Base-by-base conservation (phyloP, 164 flowering plant genomes). In the Dillenia suffruticosa region DNA sequence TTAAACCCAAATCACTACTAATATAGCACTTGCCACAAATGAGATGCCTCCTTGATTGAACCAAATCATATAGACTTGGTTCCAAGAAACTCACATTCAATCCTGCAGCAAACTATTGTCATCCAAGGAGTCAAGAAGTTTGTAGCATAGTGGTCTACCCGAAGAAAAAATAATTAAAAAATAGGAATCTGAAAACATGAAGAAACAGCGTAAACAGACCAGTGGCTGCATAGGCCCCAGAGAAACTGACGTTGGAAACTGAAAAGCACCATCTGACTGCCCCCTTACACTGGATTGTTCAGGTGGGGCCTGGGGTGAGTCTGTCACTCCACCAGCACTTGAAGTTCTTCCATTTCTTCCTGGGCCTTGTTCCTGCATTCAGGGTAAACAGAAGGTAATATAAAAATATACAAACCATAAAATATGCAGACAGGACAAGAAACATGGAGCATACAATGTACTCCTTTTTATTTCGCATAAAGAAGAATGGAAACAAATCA, bases 161-260 rank as follows among this genome's bases (percentile, higher is more conserved):
- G 7, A 32, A 32, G 40, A 32, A 32, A 32, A 32, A 4, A 32
- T 19, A 4, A 32, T 26, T 26, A 32, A 32, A 32, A 5, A 32
- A 32, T 4, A 32, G 40, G 40, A 32, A 32, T 32, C 40, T 32
- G 4, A 32, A 32, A 32, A 32, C 40, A 24, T 19, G n/a, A 63
- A 45, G 26, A 54, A 46, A 15, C 19, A 4, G 51, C 15, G n/a
- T 19, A 49, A 69, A 64, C 81, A 66, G 76, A 86, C 98, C 55
- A 79, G 80, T 46, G 91, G 86, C 64, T 79, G 88, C 63, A 70
- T 59, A 62, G 89, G 22, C 40, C 77, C 88, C 59, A 76, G 65
- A 57, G 91, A 66, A 73, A 74, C 69, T 59, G 70, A 61, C 54
- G 80, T n/a, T 71, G 90, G 81, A 66, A 73, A 47, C 63, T 72